Evolutionary conservation across 2,329 filamentous ascomycete species (phyloP), one percentile per base, ranked within the genome.

Genomic region (Hirsutella thompsonii): DNA sequence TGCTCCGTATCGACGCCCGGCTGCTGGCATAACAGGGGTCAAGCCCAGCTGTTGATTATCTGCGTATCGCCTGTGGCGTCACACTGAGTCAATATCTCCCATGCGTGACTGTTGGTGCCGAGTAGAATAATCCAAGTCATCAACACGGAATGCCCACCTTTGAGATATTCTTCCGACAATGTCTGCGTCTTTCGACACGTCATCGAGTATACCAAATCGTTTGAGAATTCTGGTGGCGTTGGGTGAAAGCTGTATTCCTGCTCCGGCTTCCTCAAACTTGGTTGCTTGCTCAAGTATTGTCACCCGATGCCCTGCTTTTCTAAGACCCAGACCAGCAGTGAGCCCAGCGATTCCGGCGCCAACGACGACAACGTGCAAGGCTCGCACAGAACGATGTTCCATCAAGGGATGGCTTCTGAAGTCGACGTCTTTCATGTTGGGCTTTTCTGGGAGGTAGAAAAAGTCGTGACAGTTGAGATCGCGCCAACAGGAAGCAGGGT

Each of bases 211-310:
- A 9, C 80, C 84, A 32, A 89, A 63, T 13, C 70, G 66, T 53
- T 86, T 79, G 11, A 92, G 69, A 8, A 92, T 82, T 2, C 83
- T 74, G 3, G 80, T 79, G 72, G 90, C 83, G 49, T 92, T 93
- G 0, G 85, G 85, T 0, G 85, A 83, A 43, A 90, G 69, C 56
- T 93, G 86, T 48, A 92, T 90, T 5, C 86, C 86, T 1, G 86
- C 86, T 20, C 86, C 86, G 1, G 90, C 83, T 5, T 56, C 54
- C 0, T 47, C 44, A 13, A 57, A 48, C 10, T 41, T 45, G 16
- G 49, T 44, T 8, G 46, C 50, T 3, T 47, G 43, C n/a, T 57
- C 54, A 26, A 55, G 49, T 4, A 57, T 42, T 4, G 34, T 48
- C 21, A 56, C 45, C 16, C 53, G 44, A 1, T 56, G 42, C 14